A percentile compares a stretch with the other conserved stretches of the same genome.
Conservation (phyloP, 2,329 filamentous ascomycete species). For the Penicillium janthinellum region DNA sequence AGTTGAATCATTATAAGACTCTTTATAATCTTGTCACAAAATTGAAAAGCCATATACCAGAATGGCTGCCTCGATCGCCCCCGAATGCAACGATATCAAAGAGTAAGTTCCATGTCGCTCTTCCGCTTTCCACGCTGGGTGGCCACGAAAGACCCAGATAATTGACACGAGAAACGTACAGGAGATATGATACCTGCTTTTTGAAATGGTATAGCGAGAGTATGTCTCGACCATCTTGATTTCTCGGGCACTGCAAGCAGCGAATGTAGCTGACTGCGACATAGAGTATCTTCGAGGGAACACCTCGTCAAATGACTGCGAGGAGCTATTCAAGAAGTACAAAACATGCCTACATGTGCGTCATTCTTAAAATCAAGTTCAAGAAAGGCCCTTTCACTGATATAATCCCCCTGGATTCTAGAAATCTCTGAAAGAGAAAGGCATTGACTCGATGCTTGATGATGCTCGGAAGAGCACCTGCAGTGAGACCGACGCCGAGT, state of each 20-base stretch:
- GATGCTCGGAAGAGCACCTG: conserved; percentile 82
- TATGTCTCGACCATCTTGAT: conserved; percentile 44
- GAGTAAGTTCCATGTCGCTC: conserved; percentile 62
- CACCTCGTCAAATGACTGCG: conserved; percentile 83
- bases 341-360: conserved; percentile 80
- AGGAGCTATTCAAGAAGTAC: conserved; percentile 82
- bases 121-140: conserved; percentile 6
- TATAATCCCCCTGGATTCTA: conserved; percentile 45
- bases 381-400: background rate
- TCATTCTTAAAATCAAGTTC: conserved; percentile 1
- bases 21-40: background rate
- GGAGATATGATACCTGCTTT: conserved; percentile 95
- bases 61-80: conserved; percentile 94
- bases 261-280: conserved; percentile 15
- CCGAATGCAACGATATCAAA: conserved; percentile 93
- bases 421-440: conserved; percentile 83
- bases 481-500: conserved; percentile 78
- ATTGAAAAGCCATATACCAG: conserved; percentile 15
- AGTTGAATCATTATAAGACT: no score
- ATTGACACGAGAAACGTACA: conserved; percentile 42
- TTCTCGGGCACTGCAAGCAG: background rate
- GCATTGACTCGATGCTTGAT: conserved; percentile 89
- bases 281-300: conserved; percentile 87
- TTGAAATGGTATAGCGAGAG: conserved; percentile 99
- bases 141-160: background rate